Base-by-base conservation (phyloP, 2,329 filamentous ascomycete genomes). In the Penicillium sp. region DNA sequence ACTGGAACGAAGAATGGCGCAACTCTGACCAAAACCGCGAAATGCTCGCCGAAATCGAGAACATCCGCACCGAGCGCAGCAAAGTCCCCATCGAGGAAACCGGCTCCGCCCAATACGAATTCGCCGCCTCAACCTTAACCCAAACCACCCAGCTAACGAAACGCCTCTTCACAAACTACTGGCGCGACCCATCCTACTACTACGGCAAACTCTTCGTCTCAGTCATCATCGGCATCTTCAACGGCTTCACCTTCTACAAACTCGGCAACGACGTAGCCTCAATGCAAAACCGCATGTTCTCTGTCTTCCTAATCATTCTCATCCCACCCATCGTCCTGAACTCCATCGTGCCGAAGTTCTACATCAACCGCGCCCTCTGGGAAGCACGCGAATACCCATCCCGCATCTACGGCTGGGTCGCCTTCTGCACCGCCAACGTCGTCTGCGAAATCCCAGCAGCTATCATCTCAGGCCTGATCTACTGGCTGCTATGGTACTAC, bases 251-350 rank as follows among this genome's bases (percentile, higher is more conserved):
- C 4, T 89, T 88, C 71, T 88, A 78, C 74, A 73, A 83, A 58
- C 76, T 88, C 3, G 83, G 82, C 2, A 74, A 82, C 64, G 77
- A 75, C 0, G 73, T 85, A 42, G 75, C 78, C 13, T 84, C 85
- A 59, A 82, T 89, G 76, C 84, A 89, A 63, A 82, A 87, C 68
- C 79, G 85, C 58, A 83, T 89, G 78, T 90, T 91, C 74, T 85
- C 84, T 0, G 69, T 72, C 45, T 87, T 86, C 67, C 59, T 87
- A 21, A 78, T 83, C 53, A 75, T 84, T 44, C 67, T 84, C 8
- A 74, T 88, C 45, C 83, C 85, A 0, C 82, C 85, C 0, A 83
- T 84, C 22, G 75, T 89, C 44, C 77, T 90, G 62, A 89, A 89
- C 65, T 78, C 75, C 12, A 78, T 88, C 2, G 77, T 89, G 1